Base-by-base conservation (phyloP, 495 filamentous ascomycete genomes). In the Penicillium nucicola region DNA sequence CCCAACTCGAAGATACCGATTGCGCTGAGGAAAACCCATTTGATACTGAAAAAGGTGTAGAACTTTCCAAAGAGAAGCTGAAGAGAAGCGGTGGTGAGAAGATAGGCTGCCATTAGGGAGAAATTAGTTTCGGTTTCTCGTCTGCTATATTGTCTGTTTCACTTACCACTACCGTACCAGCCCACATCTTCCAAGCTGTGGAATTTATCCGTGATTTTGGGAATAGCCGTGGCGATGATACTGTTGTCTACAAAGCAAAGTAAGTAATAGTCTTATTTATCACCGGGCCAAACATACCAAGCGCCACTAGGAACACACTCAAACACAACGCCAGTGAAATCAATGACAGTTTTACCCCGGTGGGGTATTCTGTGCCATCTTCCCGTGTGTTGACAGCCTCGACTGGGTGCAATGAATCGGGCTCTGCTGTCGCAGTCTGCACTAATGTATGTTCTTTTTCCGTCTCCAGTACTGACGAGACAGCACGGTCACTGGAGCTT, bases 1-100 rank as follows among this genome's bases (percentile, higher is more conserved):
- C 89, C 89, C 33, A 89, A 50, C 52, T 90, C 88, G 61, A 92
- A 92, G 51, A 92, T 61, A 45, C 62, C 58, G 53, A 90, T 79
- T 45, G 82, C 82, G n/a, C 57, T 53, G 1, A 92, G 67, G 65
- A 80, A 92, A 11, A 79, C 69, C 61, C 60, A 77, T 67, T 85
- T 86, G 47, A 84, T 72, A 36, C 67, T 67, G 61, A 81, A 83
- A 65, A 84, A 80, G 12, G 71, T 76, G 62, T 86, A 49, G 3
- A 59, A 25, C 45, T 58, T 55, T 47, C 61, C 61, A 23, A 41
- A 53, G 14, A 86, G 55, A 3, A 85, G 72, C 52, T 86, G 81
- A 8, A 86, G 77, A 6, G 81, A 58, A 52, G 62, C 69, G 1
- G 77, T 82, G 11, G 83, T 85, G 53, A 83, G 62, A 47, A 81